Base-by-base conservation (phyloP, 2,329 filamentous ascomycete species). In the Pseudogymnoascus sp. region DNA sequence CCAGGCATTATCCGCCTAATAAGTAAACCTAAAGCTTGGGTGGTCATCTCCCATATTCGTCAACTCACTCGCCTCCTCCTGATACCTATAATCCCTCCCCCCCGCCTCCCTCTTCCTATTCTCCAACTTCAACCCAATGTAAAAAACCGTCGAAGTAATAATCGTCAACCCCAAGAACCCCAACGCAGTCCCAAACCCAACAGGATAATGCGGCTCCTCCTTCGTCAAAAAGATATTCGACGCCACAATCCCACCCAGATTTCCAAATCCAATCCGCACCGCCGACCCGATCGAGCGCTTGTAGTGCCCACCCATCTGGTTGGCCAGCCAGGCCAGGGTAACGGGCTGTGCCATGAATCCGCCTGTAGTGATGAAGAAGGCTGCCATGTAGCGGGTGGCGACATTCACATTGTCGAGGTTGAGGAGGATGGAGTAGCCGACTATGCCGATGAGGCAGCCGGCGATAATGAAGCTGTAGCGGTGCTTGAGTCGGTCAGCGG, bases 241-340 rank as follows among this genome's bases (percentile, higher is more conserved):
- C 33, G 73, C 74, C 11, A 75, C 65, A 43, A 77, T 66, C 16
- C 78, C 77, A 0, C 71, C 72, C 12, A 77, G n/a, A 69, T 82
- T 82, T 0, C 81, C 81, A 23, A 83, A 72, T 0, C 73, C 76
- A 37, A 83, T 78, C 68, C 82, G 80, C 66, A 81, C 76, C 0
- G 76, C 78, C 11, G 80, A 77, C 1, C 78, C 76, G 31, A 80
- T 77, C 3, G 80, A 76, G 45, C 78, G 78, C 69, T 83, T 84
- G 65, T 80, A 82, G 64, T 80, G 78, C 0, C 81, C 81, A 0
- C 78, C 76, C 0, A 83, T 70, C 63, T 83, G 83, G 71, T 83
- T 83, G 8, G 76, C 72, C 1, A 83, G 75, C 81, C 80, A 83
- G 1, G 75, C 76, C 14, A 83, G 67, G 1, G 70, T 67, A 31